A percentile compares a stretch with the other conserved stretches of the same genome.
phyloP scores from a whole-genome alignment of 202 grass and related monocot species.

The Panicum virgatum region DNA sequence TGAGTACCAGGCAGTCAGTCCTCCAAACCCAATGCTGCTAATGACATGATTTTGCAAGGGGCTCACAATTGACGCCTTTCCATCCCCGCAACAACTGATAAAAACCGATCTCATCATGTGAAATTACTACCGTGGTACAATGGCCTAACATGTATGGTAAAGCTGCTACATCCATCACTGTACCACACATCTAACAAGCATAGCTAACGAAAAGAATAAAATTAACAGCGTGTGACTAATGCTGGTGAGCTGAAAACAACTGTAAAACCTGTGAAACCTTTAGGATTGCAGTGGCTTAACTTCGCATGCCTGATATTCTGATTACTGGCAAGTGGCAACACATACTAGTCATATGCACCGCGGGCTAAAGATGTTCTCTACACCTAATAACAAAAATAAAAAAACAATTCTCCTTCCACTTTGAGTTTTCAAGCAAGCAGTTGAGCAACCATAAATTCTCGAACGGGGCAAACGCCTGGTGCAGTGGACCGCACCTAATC shows the following conservation, averaged over 20 bases:
- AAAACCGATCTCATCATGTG: slow-evolving; percentile 2
- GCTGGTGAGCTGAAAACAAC: not conserved
- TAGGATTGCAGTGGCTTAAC: not conserved
- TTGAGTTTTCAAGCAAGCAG: not conserved
- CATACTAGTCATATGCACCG: not conserved
- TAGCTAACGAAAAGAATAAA: not conserved
- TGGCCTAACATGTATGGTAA: not conserved
- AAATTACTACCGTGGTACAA: not conserved
- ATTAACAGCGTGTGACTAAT: not conserved
- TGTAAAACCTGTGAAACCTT: not conserved
- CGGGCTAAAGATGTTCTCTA: not conserved
- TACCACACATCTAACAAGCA: not conserved
- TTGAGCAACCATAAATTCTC: not conserved
- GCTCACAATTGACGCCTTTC: not conserved
- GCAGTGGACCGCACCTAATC: not conserved
- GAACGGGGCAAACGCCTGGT: not conserved
- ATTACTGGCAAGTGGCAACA: slow-evolving; percentile 1
- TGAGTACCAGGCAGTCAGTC: slow-evolving; percentile 34
- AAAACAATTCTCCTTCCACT: not conserved
- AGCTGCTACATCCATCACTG: slow-evolving; percentile 8
- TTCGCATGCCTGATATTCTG: not conserved
- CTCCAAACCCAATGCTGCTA: slow-evolving; percentile 25
- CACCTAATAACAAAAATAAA: not conserved
- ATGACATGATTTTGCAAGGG: slow-evolving; percentile 34
- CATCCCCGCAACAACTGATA: slow-evolving; percentile 1